Evolutionary conservation across 768 basidiomycete species (phyloP).

Genomic region (Pleurotus sapidus): DNA sequence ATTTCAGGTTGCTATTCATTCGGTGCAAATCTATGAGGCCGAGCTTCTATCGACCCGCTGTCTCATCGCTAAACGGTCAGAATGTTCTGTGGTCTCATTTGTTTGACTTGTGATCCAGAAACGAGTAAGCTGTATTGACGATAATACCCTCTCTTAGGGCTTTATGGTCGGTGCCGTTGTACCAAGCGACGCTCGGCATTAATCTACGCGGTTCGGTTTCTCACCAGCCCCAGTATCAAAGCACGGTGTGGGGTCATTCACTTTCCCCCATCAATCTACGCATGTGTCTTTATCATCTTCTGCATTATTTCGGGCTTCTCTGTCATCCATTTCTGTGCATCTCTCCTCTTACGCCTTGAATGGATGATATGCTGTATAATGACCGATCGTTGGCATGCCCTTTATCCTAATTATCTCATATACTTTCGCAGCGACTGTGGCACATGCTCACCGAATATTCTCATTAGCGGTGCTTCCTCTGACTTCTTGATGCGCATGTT

Average conservation of each 20-base stretch:
- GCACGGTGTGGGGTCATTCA: constrained; percentile 1
- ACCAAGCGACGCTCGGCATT: background rate
- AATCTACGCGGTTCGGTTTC: background rate
- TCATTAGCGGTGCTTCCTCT: background rate
- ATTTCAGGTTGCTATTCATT: background rate
- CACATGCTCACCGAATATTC: background rate
- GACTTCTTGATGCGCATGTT: constrained; percentile 1
- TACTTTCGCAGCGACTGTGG: background rate
- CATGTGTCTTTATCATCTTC: background rate
- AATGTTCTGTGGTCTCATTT: background rate
- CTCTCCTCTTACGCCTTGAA: background rate
- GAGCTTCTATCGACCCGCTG: background rate
- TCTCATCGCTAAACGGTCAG: background rate
- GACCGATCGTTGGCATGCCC: background rate
- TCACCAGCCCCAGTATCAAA: background rate
- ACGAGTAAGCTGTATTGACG: background rate
- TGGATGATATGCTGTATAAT: constrained; percentile 6
- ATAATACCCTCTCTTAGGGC: background rate
- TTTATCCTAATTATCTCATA: background rate
- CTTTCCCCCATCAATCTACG: constrained; percentile 2
- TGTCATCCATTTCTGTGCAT: constrained; percentile 1
- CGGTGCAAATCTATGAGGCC: background rate
- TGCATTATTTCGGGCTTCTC: background rate
- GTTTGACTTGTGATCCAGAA: too few relatives aligned
- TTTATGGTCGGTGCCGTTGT: too few relatives aligned